Conservation (phyloP, 495 filamentous ascomycete genomes). For the Trichoderma reesei region DNA sequence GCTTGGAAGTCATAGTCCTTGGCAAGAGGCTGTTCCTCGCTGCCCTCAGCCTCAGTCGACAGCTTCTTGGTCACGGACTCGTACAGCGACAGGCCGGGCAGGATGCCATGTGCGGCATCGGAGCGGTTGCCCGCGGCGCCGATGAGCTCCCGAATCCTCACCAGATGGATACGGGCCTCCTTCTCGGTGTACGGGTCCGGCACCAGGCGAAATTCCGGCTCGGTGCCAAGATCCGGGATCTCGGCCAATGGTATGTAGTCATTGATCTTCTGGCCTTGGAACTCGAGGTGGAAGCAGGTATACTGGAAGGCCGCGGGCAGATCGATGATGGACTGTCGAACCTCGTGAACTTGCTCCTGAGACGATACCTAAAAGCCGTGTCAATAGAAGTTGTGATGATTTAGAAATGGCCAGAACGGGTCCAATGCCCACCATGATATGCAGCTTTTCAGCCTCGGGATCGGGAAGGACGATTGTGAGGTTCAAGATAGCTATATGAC, state of each 20-base stretch:
- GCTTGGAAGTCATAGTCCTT: conserved; percentile 67
- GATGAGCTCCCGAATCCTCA: conserved; percentile 83
- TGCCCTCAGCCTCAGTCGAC: conserved; percentile 37
- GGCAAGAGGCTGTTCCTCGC: conserved; percentile 38
- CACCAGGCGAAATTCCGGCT: conserved; percentile 68
- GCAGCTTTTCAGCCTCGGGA: conserved; percentile 3
- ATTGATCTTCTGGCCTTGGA: conserved; percentile 75
- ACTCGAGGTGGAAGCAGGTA: conserved; percentile 96
- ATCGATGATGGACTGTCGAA: conserved; percentile 94
- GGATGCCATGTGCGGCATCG: conserved; percentile 78
- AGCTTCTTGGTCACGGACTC: conserved; percentile 53
- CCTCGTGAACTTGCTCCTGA: conserved; percentile 94
- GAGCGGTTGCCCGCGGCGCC: conserved; percentile 82
- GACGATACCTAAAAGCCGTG: conserved; percentile 57
- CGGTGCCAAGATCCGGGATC: conserved; percentile 63
- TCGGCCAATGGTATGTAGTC: conserved; percentile 93
- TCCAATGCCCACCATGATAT: neutral
- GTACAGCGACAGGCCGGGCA: conserved; percentile 79
- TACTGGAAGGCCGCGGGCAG: conserved; percentile 89
- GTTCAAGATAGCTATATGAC: conserved; percentile 5
- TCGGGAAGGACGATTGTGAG: conserved; percentile 10
- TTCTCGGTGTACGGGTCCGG: conserved; percentile 98
- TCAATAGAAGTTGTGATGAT: neutral
- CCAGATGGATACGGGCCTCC: conserved; percentile 88
- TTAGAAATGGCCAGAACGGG: neutral